Conservation (phyloP, 495 filamentous ascomycete genomes). For the Viridothelium virens region DNA sequence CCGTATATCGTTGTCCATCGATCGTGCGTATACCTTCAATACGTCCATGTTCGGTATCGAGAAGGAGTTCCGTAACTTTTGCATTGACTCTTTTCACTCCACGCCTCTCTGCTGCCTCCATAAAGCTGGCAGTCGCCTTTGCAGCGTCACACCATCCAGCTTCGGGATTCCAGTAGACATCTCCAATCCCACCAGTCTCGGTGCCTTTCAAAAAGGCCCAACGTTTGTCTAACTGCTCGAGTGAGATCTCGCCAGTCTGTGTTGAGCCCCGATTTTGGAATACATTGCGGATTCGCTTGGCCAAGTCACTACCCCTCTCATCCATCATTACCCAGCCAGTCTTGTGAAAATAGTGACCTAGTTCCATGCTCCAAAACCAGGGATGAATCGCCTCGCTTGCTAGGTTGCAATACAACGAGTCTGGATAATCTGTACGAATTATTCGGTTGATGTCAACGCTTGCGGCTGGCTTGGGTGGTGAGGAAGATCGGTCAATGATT, state of each 20-base stretch:
- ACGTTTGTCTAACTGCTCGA: conserved; percentile 40
- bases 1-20: conserved; percentile 13
- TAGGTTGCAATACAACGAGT: conserved; percentile 49
- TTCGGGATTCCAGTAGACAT: conserved; percentile 44
- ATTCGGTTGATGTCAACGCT: conserved; percentile 65
- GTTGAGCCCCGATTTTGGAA: conserved; percentile 42
- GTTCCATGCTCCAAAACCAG: conserved; percentile 44
- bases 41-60: not conserved
- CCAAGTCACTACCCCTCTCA: conserved; percentile 39
- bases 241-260: conserved; percentile 35
- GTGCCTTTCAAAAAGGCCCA: conserved; percentile 46
- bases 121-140: conserved; percentile 7
- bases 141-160: conserved; percentile 45
- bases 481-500: conserved; percentile 7
- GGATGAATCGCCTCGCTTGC: conserved; percentile 48
- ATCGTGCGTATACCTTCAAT: conserved; percentile 1
- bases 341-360: conserved; percentile 9
- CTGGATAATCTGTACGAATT: conserved; percentile 56
- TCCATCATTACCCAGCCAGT: conserved; percentile 39
- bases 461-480: conserved; percentile 31
- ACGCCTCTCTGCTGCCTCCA: conserved; percentile 47
- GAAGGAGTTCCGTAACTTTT: conserved; percentile 31
- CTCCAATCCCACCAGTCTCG: conserved; percentile 46
- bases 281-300: conserved; percentile 43
- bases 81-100: conserved; percentile 48